Evolutionary conservation across 1,284 basidiomycete genomes (phyloP), one percentile per base, ranked within the genome.

Genomic region (Leccinum pallidistipes): DNA sequence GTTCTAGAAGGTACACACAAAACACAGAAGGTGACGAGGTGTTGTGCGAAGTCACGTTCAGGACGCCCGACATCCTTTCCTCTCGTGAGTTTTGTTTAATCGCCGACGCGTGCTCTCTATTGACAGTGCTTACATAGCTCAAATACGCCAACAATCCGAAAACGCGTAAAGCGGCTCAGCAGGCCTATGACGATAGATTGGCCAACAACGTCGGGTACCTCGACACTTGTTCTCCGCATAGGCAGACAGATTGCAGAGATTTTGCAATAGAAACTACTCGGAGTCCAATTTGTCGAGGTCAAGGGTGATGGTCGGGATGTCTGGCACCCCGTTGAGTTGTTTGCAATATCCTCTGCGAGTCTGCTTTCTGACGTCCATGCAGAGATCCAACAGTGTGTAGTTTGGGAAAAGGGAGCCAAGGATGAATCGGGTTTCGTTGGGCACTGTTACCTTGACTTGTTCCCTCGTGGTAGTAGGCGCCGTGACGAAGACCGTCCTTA

Each of bases 361-460:
- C 38, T 24, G 40, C 7, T 34, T 54, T 60, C n/a, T 58, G n/a
- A 70, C 52, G 24, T 14, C 52, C 11, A 32, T 29, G 9, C 60
- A 88, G 91, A 94, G 56, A 90, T 91, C 1, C 88, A 91, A 68
- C 84, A 87, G 64, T 94, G 89, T 66, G 78, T 87, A 1, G 90
- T 93, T 4, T 93, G 91, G 91, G 87, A 90, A 66, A 86, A 86
- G 54, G 86, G 84, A 62, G 86, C 87, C 16, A 87, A 83, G 61
- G 85, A 87, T 66, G 84, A 82, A 65, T 81, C 82, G 7, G 87
- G 81, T 34, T 92, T 93, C 67, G 73, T 92, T 49, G 90, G 92
- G 9, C 88, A 91, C 72, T 89, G 91, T 72, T 92, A 92, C 71
- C 85, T 95, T 27, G 93, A 95, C 70, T 82, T 95, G 52, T 94